phyloP scores from a whole-genome alignment of 768 basidiomycete species.

The Suillus clintonianus region DNA sequence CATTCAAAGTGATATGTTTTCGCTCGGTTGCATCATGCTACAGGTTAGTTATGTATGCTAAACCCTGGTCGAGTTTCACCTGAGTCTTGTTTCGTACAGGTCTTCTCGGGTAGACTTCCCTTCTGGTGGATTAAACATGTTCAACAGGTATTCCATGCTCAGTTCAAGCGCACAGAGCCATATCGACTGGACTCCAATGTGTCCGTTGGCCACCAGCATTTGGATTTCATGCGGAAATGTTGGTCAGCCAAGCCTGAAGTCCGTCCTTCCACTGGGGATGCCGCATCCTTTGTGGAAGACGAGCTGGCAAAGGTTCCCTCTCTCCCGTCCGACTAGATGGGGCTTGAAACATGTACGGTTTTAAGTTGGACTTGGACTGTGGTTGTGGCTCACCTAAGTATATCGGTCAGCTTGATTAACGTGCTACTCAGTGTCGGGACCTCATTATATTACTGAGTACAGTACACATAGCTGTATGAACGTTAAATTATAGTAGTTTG shows the following conservation, averaged over 20 bases:
- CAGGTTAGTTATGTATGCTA: not conserved
- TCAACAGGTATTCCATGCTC: not conserved
- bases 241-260: not conserved
- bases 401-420: not conserved
- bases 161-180: not conserved
- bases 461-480: not conserved
- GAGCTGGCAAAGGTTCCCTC: not conserved
- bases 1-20: not conserved
- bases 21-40: conserved; percentile 2
- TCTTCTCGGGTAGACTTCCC: not conserved
- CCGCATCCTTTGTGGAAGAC: not conserved
- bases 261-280: not conserved
- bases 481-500: not conserved
- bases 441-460: not conserved
- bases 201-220: not conserved
- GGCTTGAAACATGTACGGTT: not conserved
- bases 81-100: not conserved
- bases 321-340: not conserved
- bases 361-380: no score
- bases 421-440: not conserved
- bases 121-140: not conserved
- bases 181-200: not conserved
- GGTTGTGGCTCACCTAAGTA: not conserved
- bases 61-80: not conserved
- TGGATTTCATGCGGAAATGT: not conserved